Conservation (phyloP, 345 rosid genomes). For the Linum lewisii region DNA sequence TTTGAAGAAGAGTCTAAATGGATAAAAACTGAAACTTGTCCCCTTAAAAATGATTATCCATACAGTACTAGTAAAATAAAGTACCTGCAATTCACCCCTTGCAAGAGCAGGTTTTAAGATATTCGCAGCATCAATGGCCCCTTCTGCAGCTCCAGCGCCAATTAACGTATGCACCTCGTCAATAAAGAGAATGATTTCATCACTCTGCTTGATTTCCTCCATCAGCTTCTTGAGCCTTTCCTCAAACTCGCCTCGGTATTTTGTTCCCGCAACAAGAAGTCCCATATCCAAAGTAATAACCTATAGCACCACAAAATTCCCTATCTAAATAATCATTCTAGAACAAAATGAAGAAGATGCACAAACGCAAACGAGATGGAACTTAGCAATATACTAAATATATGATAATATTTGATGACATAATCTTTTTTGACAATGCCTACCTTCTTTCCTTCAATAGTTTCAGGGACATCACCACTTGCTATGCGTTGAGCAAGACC, state of each 20-base stretch:
- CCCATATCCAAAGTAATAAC: conserved; percentile 95
- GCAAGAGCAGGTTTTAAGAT: conserved; percentile 99
- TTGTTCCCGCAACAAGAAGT: conserved; percentile 97
- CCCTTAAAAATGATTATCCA: no score
- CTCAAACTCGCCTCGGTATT: conserved; percentile 96
- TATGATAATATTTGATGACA: no score
- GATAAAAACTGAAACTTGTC: no score
- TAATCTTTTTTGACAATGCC: neutral
- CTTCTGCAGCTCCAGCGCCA: conserved; percentile 99
- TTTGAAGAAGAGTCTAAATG: no score
- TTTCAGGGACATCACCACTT: conserved; percentile 45
- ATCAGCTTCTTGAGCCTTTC: conserved; percentile 96
- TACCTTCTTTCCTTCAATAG: conserved; percentile 95
- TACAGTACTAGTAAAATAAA: neutral
- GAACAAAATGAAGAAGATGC: neutral
- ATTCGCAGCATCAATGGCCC: conserved; percentile 99
- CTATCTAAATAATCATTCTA: neutral
- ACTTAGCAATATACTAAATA: neutral
- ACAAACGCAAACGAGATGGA: neutral
- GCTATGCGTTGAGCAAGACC: conserved; percentile 9
- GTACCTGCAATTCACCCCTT: conserved; percentile 99
- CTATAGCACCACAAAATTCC: neutral
- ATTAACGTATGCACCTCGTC: conserved; percentile 98
- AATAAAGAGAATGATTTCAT: conserved; percentile 90
- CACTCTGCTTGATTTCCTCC: conserved; percentile 99